phyloP scores from a whole-genome alignment of 1,139 yeast genomes.

The Yamadazyma triangularis region DNA sequence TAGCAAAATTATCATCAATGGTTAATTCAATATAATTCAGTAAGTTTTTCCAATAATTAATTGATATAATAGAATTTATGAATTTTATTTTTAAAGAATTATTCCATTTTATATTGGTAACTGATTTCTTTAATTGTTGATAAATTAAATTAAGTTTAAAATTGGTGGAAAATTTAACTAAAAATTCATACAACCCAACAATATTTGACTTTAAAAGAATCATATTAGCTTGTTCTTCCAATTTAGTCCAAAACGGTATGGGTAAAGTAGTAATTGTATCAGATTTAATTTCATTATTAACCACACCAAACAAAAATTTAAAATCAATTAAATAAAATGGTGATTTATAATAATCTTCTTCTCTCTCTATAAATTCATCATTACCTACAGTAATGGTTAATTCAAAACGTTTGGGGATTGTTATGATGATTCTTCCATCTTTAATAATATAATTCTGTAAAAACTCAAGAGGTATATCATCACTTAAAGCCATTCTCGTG shows the following conservation, averaged over 20 bases:
- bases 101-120: slow-evolving; percentile 50
- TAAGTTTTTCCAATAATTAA: slow-evolving; percentile 67
- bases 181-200: slow-evolving; percentile 56
- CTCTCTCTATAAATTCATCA: slow-evolving; percentile 44
- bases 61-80: slow-evolving; percentile 49
- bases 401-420: slow-evolving; percentile 56
- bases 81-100: slow-evolving; percentile 65
- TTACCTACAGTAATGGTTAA: slow-evolving; percentile 19
- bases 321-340: slow-evolving; percentile 80
- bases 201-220: slow-evolving; percentile 52
- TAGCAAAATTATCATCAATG: slow-evolving; percentile 45
- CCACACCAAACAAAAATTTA: slow-evolving; percentile 51
- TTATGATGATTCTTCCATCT: slow-evolving; percentile 74
- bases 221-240: slow-evolving; percentile 57
- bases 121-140: slow-evolving; percentile 51
- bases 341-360: slow-evolving; percentile 37
- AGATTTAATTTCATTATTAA: slow-evolving; percentile 17
- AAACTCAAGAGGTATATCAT: slow-evolving; percentile 60
- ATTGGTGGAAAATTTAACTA: slow-evolving; percentile 68
- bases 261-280: slow-evolving; percentile 32
- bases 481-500: slow-evolving; percentile 65
- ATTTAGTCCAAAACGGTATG: slow-evolving; percentile 31
- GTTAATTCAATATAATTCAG: slow-evolving; percentile 64
- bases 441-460: slow-evolving; percentile 53
- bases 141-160: slow-evolving; percentile 71